Base-by-base conservation (phyloP, 1,284 basidiomycete species). In the Quambalaria eucalypti region DNA sequence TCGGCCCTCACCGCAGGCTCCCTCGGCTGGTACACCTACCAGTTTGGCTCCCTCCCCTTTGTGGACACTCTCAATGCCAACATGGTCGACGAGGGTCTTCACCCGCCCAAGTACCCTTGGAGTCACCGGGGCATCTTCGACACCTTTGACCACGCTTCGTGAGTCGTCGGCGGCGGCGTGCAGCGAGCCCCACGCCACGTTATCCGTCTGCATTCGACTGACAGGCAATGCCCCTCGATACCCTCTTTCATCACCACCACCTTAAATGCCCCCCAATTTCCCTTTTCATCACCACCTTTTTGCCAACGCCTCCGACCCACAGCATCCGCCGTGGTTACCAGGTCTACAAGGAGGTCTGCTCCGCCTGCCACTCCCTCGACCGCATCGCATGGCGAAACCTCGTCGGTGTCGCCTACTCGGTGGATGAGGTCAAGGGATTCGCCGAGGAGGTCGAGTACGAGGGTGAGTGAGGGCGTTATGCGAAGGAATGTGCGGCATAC, bases 311-410 rank as follows among this genome's bases (percentile, higher is more conserved):
- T 29, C 50, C 16, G 14, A 6, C 36, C 28, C 30, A 21, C 66
- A 92, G 90, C 76, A 97, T 99, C 76, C 90, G 95, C 74, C 86
- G 95, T 76, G 95, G 95, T 28, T 98, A 95, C 82, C 87, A 90
- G 63, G 95, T 99, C 51, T 99, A 99, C 82, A 89, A 91, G 60
- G 93, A 98, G 80, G 95, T 99, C 57, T 98, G 95, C 78, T 88
- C 93, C 5, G 89, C 95, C 16, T 99, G 95, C 80, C 95, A 99
- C 79, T 98, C 95, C 48, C 85, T 99, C 59, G 90, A 98, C 81
- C 90, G 95, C 71, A 92, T 98, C 76, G 95, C 95, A 61, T 99
- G 95, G 95, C 89, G 95, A 76, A 99, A 98, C 81, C 82, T 99
- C 59, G 95, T 99, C 68, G 95, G 91, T 76, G 90, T 96, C 57